These are phyloP conservation scores for Yamadazyma diospyri DNA, from an alignment of 1,139 yeast species.

Conservation along the genomic window DNA sequence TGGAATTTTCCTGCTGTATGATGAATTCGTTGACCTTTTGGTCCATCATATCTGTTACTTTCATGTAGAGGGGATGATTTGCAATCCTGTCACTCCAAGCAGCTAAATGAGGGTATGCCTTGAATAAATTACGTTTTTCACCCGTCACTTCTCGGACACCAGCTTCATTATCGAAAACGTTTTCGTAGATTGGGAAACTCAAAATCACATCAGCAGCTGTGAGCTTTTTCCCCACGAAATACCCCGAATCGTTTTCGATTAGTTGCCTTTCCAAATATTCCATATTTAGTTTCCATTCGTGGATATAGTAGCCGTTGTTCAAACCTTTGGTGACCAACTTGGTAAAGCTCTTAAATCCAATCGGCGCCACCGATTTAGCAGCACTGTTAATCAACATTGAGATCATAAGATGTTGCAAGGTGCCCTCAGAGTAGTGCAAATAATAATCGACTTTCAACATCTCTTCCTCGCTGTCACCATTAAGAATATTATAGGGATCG, in stretches of 20 bases:
- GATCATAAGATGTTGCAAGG: slow-evolving; percentile 46
- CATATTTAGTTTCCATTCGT: slow-evolving; percentile 40
- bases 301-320: slow-evolving; percentile 38
- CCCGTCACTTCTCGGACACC: slow-evolving; percentile 34
- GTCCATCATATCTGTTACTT: slow-evolving; percentile 29
- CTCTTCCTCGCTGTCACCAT: slow-evolving; percentile 29
- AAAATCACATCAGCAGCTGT: slow-evolving; percentile 60
- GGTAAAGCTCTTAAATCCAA: slow-evolving; percentile 41
- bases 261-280: slow-evolving; percentile 40
- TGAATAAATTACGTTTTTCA: slow-evolving; percentile 29
- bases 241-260: slow-evolving; percentile 39
- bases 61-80: slow-evolving; percentile 28
- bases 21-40: slow-evolving; percentile 20
- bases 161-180: slow-evolving; percentile 38
- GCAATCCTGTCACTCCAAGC: slow-evolving; percentile 38
- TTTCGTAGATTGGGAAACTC: slow-evolving; percentile 43
- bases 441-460: slow-evolving; percentile 45
- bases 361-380: slow-evolving; percentile 43
- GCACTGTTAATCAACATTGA: slow-evolving; percentile 39
- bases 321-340: slow-evolving; percentile 39
- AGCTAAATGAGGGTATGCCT: slow-evolving; percentile 25
- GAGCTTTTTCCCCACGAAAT: slow-evolving; percentile 52
- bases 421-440: slow-evolving; percentile 55
- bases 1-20: slow-evolving; percentile 5
- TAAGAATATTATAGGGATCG: slow-evolving; percentile 34